Conservation (phyloP, 352 stramenopile species). For the Phytophthora podocarpi region DNA sequence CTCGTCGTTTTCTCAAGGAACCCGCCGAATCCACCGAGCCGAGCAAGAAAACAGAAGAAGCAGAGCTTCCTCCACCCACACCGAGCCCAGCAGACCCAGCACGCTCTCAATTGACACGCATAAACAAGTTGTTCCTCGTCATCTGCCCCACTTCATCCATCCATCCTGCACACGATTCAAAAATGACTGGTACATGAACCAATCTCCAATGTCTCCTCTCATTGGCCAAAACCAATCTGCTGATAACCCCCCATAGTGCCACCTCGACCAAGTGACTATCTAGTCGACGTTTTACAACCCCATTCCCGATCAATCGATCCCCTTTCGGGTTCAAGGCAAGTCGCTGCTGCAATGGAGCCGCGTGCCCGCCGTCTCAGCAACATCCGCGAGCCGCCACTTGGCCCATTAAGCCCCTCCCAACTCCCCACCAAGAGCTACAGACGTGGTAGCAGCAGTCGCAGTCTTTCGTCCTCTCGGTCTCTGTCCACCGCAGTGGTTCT, state of each 20-base stretch:
- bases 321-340: no score
- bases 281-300: not conserved
- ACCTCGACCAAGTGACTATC: not conserved
- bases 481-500: constrained; percentile 43
- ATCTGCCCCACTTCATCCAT: constrained; percentile 35
- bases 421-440: constrained; percentile 17
- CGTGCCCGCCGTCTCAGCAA: constrained; percentile 40
- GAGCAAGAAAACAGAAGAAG: not conserved
- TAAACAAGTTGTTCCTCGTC: constrained; percentile 49
- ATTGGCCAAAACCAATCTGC: constrained; percentile 19
- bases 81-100: not conserved
- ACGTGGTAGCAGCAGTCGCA: constrained; percentile 11
- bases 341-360: constrained; percentile 56
- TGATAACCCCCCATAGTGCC: no score
- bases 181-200: no score
- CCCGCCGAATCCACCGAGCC: not conserved
- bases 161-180: no score
- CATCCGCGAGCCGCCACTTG: constrained; percentile 30
- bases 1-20: constrained; percentile 48
- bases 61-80: not conserved
- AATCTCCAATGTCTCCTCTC: no score
- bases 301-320: constrained; percentile 2
- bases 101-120: constrained; percentile 61
- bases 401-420: constrained; percentile 1
- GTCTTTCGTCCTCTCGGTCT: not conserved